Conservation (phyloP, 2,329 filamentous ascomycete genomes). For the Aureobasidium leucospermi region DNA sequence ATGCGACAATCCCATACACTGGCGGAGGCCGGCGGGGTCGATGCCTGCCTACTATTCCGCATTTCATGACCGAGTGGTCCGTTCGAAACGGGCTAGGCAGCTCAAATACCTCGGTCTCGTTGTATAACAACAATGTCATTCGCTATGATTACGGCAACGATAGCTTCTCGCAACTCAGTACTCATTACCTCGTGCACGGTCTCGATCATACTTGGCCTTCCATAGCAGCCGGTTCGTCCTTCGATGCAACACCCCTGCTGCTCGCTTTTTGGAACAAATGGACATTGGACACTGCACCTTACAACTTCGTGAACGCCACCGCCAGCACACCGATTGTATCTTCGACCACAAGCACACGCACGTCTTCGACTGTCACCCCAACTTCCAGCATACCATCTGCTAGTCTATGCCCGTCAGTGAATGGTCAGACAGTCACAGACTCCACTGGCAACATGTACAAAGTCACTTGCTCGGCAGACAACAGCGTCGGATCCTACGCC, state of each 20-base stretch:
- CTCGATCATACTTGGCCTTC: conserved; percentile 38
- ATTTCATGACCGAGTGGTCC: conserved; percentile 34
- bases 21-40: conserved; percentile 27
- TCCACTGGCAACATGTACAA: not conserved
- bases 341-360: not conserved
- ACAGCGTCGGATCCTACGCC: conserved; percentile 11
- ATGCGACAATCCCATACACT: conserved; percentile 35
- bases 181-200: conserved; percentile 33
- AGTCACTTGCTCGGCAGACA: conserved; percentile 15
- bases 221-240: conserved; percentile 12
- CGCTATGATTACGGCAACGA: conserved; percentile 20
- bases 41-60: conserved; percentile 22
- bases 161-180: conserved; percentile 24
- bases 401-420: conserved; percentile 8
- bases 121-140: conserved; percentile 24
- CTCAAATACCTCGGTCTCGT: conserved; percentile 21
- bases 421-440: conserved; percentile 2
- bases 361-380: conserved; percentile 11
- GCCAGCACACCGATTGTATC: not conserved
- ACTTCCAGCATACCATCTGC: conserved; percentile 15
- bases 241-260: conserved; percentile 19
- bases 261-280: conserved; percentile 21
- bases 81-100: conserved; percentile 27
- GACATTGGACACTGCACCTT: conserved; percentile 17
- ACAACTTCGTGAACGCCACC: not conserved